Evolutionary conservation across 2,329 filamentous ascomycete species (phyloP), one percentile per base, ranked within the genome.

Genomic region (Sporothrix brunneoviolacea): DNA sequence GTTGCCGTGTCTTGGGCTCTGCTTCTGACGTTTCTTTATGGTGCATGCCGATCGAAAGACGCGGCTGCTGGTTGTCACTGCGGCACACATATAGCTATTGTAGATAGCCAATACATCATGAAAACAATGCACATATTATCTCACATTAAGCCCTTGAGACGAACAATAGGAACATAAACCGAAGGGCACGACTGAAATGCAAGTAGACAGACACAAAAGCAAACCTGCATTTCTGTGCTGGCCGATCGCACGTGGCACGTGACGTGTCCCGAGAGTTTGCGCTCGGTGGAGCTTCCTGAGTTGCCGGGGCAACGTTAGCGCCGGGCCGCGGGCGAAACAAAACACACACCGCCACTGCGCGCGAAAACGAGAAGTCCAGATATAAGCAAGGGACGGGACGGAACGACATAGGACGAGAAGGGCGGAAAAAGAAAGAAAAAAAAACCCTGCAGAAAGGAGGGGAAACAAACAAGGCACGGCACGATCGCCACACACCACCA

Each of bases 301-400:
- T 55, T 42, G 24, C 53, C 47, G 44, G 38, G 30, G 53, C 53
- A 55, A 55, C 53, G 27, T 28, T 45, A 43, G 45, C 45, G 48
- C 42, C 13, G 18, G 38, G 21, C 30, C 36, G 32, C 21, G 6
- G 28, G 21, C 48, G 2, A 44, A 50, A 43, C 30, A 37, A 46
- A 53, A 49, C 42, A 38, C 21, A 21, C 16, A 13, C 38, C 16
- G 39, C 24, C 27, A 16, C 27, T 28, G 37, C 18, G 19, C 37
- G 18, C 19, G 9, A 22, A 15, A 38, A 6, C 36, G 8, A 39
- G 27, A 48, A 48, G 40, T 40, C 36, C 27, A 19, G 19, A 48
- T 18, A 36, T 19, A 35, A 33, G 36, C 45, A 39, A 48, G 37
- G n/a, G 21, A 38, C n/a, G 30, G 36, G 46, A 48, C 40, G 36